Evolutionary conservation across 352 stramenopile genomes (phyloP), one percentile per base, ranked within the genome.

Genomic region (Phytophthora pini): DNA sequence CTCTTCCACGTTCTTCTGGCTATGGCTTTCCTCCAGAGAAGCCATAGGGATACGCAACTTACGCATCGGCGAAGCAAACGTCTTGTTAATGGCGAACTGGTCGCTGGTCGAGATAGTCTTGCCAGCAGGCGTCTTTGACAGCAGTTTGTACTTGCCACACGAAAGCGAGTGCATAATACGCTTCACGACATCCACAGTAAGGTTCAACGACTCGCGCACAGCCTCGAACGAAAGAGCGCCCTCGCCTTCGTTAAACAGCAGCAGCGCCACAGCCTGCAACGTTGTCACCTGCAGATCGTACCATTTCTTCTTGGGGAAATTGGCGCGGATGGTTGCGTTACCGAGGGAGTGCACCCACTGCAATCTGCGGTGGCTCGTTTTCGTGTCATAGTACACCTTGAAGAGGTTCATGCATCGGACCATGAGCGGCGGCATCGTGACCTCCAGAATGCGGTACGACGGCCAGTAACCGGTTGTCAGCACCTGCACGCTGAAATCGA

Each of bases 21-120:
- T 99, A 84, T 99, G 93, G 56, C 91, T 98, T 71, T 99, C 93
- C 56, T 99, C 98, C 44, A 99, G 79, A 26, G 93, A 98, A 27
- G 98, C 97, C 97, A 99, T 99, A 3, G 97, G 97, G 64, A 99
- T 98, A 63, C 97, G 90, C 56, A 99, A 92, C 76, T 99, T 99
- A 59, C 96, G 93, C 95, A 98, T 98, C 32, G 95, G 97, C 55
- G 88, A 98, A 24, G 76, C 82, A 68, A 99, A 99, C 39, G 88
- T 88, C 46, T 82, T 72, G 80, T 99, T 99, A 32, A 98, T 87
- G 13, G 73, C 73, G 65, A 99, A 99, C 27, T 84, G 79, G 72
- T 99, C 98, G 22, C 76, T 98, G 7, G 78, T 91, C 45, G 91
- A 91, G 79, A 99, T 99, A 54, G 95, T 98, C 77, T 98, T 98